Evolutionary conservation across 2,329 filamentous ascomycete species (phyloP).

Genomic region (Neodidymelliopsis sp.): DNA sequence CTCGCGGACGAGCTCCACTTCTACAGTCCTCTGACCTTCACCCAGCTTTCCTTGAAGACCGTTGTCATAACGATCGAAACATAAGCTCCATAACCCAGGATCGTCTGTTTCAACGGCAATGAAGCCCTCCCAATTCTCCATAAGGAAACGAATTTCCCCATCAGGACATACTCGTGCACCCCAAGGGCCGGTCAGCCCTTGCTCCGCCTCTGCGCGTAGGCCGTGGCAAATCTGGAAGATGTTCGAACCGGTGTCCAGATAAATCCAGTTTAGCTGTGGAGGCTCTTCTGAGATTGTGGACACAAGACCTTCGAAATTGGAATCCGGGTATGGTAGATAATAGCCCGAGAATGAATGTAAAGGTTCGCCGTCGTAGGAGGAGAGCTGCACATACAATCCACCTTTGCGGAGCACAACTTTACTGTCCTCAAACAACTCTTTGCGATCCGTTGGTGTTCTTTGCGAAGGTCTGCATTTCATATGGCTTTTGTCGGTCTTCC

Average conservation of each 20-base stretch:
- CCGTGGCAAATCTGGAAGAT: conserved; percentile 50
- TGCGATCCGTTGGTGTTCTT: conserved; percentile 27
- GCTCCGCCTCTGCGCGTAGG: conserved; percentile 67
- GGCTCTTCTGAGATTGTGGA: conserved; percentile 59
- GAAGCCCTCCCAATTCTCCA: conserved; percentile 64
- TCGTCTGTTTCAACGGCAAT: conserved; percentile 59
- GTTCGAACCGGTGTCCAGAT: conserved; percentile 65
- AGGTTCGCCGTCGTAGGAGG: conserved; percentile 23
- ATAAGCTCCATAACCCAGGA: conserved; percentile 60
- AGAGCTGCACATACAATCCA: conserved; percentile 30
- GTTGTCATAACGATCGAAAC: conserved; percentile 55
- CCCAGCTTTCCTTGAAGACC: conserved; percentile 48
- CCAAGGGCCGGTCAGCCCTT: conserved; percentile 51
- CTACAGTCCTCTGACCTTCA: conserved; percentile 26
- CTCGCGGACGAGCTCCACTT: conserved; percentile 27
- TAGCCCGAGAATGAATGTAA: conserved; percentile 58
- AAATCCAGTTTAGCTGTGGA: conserved; percentile 73
- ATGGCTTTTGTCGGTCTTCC: conserved; percentile 33
- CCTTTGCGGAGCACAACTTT: conserved; percentile 25
- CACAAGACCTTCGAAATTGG: conserved; percentile 54
- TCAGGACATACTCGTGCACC: conserved; percentile 76
- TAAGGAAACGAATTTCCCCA: conserved; percentile 62
- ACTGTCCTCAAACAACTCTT: conserved; percentile 24
- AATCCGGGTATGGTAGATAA: conserved; percentile 57
- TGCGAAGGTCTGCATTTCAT: conserved; percentile 27